phyloP scores from a whole-genome alignment of 2,329 filamentous ascomycete species.

The Metarhizium rileyi region DNA sequence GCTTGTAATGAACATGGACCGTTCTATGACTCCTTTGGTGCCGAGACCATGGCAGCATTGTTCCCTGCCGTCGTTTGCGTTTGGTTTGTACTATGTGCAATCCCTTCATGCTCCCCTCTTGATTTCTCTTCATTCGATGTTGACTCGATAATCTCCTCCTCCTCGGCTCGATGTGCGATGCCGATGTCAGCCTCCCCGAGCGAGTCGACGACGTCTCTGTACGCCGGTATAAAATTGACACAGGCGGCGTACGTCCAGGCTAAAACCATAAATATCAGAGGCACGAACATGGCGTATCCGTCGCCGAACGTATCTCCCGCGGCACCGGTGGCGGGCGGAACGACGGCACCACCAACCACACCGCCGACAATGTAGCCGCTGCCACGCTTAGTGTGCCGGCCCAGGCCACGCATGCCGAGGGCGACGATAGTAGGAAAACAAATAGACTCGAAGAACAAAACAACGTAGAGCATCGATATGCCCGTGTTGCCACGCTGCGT shows the following conservation, averaged over 20 bases:
- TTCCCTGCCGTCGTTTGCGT: too few relatives aligned
- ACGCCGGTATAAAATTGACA: slow-evolving; percentile 58
- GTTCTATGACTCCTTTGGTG: neutral
- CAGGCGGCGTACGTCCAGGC: slow-evolving; percentile 47
- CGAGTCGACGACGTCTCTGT: slow-evolving; percentile 52
- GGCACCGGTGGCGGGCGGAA: slow-evolving; percentile 61
- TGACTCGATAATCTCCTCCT: neutral
- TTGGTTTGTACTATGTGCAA: neutral
- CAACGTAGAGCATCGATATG: slow-evolving; percentile 55
- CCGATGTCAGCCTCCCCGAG: slow-evolving; percentile 38
- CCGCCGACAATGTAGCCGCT: slow-evolving; percentile 60
- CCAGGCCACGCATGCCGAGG: slow-evolving; percentile 64
- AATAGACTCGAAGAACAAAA: slow-evolving; percentile 71
- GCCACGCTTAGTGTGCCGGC: slow-evolving; percentile 67
- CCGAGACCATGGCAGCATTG: neutral
- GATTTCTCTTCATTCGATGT: neutral
- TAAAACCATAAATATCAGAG: slow-evolving; percentile 47
- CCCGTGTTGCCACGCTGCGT: slow-evolving; percentile 36
- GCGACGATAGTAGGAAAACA: slow-evolving; percentile 77
- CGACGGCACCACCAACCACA: slow-evolving; percentile 62
- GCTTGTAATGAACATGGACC: neutral
- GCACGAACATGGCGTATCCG: slow-evolving; percentile 56
- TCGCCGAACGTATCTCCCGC: slow-evolving; percentile 37
- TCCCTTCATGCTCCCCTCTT: neutral
- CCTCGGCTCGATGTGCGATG: slow-evolving; percentile 15